Conservation (phyloP, 352 stramenopile species). For the Phytophthora pistaciae region DNA sequence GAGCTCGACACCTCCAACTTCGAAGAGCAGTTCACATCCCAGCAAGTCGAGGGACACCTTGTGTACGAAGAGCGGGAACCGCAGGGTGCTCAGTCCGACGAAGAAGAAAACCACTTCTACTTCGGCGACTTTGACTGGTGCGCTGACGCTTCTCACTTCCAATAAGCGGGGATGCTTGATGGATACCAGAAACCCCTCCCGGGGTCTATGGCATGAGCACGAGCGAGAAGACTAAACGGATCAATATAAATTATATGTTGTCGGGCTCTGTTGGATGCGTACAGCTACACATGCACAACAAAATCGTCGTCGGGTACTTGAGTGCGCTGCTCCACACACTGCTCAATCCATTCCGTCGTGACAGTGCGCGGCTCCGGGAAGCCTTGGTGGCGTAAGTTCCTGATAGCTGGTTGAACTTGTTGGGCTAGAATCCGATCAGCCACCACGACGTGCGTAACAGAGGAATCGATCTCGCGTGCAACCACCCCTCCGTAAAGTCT, state of each 20-base stretch:
- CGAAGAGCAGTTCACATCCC: conserved; percentile 76
- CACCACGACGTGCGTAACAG: conserved; percentile 77
- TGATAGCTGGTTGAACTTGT: conserved; percentile 54
- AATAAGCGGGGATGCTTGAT: conserved; percentile 18
- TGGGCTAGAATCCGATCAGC: conserved; percentile 41
- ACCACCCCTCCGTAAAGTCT: conserved; percentile 65
- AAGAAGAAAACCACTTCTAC: conserved; percentile 46
- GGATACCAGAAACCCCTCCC: conserved; percentile 3
- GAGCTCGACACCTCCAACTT: conserved; percentile 79
- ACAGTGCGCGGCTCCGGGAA: conserved; percentile 64
- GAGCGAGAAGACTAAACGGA: conserved; percentile 4
- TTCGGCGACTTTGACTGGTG: conserved; percentile 88
- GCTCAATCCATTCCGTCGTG: conserved; percentile 67
- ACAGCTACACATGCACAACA: conserved; percentile 57
- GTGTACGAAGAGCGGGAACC: conserved; percentile 64
- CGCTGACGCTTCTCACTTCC: conserved; percentile 55
- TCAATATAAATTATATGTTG: conserved; percentile 55
- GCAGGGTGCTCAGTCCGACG: conserved; percentile 27
- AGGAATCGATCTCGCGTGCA: conserved; percentile 42
- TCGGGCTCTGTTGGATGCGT: conserved; percentile 6
- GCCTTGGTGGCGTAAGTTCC: conserved; percentile 50
- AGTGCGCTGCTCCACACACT: conserved; percentile 48
- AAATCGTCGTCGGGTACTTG: conserved; percentile 70
- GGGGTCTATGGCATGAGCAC: background rate
- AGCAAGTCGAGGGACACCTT: conserved; percentile 69